Evolutionary conservation across 331 rosid genomes (phyloP), one percentile per base, ranked within the genome.

Genomic region (Prunus yedoensis): DNA sequence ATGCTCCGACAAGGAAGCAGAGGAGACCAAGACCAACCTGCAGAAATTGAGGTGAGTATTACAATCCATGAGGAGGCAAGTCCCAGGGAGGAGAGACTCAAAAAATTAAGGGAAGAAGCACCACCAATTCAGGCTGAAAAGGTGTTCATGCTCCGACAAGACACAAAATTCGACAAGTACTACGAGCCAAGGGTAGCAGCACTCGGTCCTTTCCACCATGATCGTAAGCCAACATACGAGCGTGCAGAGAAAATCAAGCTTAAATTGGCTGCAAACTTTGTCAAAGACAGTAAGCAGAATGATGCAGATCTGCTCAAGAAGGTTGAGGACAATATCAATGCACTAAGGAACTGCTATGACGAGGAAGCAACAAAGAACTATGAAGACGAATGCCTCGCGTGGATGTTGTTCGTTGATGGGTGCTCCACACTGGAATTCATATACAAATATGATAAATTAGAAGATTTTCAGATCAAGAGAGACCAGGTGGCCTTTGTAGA

Each of bases 381-480:
- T 0, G 63, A 0, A 0, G 35, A 58, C 1, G 32, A 58, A 15
- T 4, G 1, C 7, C 35, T 58, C 3, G 63, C 63, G 2, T 58
- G 63, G 63, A 58, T 58, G 63, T 3, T 58, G 63, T 58, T 58
- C 32, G 15, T 58, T 21, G 63, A 58, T 58, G 63, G 63, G 32
- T 58, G 63, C 23, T 23, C 63, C 5, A 58, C 17, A 4, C 23
- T 58, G 63, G 63, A 58, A 23, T 11, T 58, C 63, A 58, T 58
- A 0, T 11, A 58, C 63, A 58, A 58, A 58, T 11, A 58, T 58
- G 0, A 23, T 0, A 0, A 57, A 1, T 58, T 10, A 32, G 32
- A 58, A 23, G 6, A 20, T 3, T 8, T 10, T 23, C 4, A 10
- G 35, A 58, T 58, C 8, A 58, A 58, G 63, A 58, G 17, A 58